Evolutionary conservation across 2,329 filamentous ascomycete genomes (phyloP).

Genomic region (Monosporascus cannonballus): DNA sequence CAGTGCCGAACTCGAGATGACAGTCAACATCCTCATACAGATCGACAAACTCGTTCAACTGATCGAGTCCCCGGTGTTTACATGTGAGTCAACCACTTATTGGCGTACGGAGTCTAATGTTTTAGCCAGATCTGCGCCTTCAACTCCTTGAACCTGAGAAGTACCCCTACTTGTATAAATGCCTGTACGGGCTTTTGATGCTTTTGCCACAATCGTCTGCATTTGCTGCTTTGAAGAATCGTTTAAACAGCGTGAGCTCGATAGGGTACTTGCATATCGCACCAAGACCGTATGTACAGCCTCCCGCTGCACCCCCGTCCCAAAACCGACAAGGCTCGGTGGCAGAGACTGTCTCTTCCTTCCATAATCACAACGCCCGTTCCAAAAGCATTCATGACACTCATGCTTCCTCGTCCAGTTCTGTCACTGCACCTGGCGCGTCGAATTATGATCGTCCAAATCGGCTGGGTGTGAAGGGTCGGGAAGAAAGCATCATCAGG

Average conservation of each 20-base stretch:
- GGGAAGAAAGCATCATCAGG: constrained; percentile 78
- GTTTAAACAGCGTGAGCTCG: constrained; percentile 92
- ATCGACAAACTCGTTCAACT: constrained; percentile 98
- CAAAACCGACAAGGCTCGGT: constrained; percentile 28
- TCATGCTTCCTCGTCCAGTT: constrained; percentile 32
- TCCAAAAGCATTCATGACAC: constrained; percentile 28
- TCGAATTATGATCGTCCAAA: constrained; percentile 67
- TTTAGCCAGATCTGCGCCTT: constrained; percentile 72
- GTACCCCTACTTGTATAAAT: constrained; percentile 94
- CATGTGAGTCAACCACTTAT: constrained; percentile 57
- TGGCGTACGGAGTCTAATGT: constrained; percentile 8
- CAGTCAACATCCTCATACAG: constrained; percentile 96
- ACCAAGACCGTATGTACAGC: constrained; percentile 62
- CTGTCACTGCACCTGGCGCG: constrained; percentile 39
- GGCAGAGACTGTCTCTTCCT: constrained; percentile 25
- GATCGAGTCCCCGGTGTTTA: constrained; percentile 95
- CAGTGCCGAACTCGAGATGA: constrained; percentile 96
- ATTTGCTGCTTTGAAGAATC: constrained; percentile 93
- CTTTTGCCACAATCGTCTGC: constrained; percentile 96
- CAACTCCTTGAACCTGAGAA: constrained; percentile 94
- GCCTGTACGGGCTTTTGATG: constrained; percentile 94
- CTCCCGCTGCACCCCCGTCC: constrained; percentile 21
- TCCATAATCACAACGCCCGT: constrained; percentile 19
- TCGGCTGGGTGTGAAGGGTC: constrained; percentile 59
- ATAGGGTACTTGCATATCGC: constrained; percentile 90